These are phyloP conservation scores for Sungouiella blattae DNA, from an alignment of 805 yeast species.

Conservation along the genomic window DNA sequence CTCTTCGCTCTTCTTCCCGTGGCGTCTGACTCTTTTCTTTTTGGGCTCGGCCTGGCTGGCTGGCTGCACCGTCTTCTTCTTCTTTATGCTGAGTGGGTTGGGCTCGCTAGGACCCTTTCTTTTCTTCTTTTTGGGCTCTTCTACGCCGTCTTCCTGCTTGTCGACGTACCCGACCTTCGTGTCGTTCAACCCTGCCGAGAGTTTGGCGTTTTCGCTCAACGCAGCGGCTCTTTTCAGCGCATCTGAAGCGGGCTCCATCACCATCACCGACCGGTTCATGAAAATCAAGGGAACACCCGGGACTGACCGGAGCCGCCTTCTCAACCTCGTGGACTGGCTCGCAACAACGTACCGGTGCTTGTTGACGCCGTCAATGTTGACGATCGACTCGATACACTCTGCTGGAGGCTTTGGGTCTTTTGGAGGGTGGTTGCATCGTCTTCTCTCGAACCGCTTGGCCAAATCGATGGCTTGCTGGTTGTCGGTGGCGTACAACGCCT, in stretches of 20 bases:
- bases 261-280: conserved; percentile 88
- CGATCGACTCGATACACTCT: conserved; percentile 74
- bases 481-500: conserved; percentile 68
- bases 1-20: conserved; percentile 5
- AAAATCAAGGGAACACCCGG: conserved; percentile 91
- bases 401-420: conserved; percentile 57
- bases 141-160: conserved; percentile 18
- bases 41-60: conserved; percentile 3
- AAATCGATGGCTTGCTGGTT: conserved; percentile 74
- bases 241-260: conserved; percentile 87
- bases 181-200: conserved; percentile 77
- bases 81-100: conserved; percentile 86
- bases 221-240: conserved; percentile 47
- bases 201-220: conserved; percentile 61
- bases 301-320: conserved; percentile 64
- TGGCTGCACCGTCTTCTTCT: conserved; percentile 43
- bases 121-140: conserved; percentile 35
- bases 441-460: conserved; percentile 83
- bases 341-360: conserved; percentile 91
- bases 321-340: conserved; percentile 67
- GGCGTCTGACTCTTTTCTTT: conserved; percentile 14
- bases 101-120: conserved; percentile 77
- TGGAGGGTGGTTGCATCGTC: conserved; percentile 85
- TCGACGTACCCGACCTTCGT: conserved; percentile 43
- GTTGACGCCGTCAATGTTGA: conserved; percentile 68